Conservation (phyloP, 129 eudicot genomes). For the Flaveria trinervia region DNA sequence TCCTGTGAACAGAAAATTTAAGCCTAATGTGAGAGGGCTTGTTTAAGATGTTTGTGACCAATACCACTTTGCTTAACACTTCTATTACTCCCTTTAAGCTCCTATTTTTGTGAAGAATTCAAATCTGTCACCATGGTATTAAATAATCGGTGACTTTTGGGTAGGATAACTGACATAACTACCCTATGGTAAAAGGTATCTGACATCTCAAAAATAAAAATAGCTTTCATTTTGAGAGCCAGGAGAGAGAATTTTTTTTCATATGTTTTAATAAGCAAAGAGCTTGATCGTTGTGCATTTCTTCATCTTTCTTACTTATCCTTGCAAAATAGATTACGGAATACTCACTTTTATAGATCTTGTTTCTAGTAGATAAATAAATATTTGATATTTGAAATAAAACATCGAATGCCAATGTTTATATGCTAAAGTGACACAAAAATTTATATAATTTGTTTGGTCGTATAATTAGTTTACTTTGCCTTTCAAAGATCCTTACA, state of each 20-base stretch:
- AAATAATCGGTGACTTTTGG: no score
- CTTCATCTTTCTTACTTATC: not conserved
- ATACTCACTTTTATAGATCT: not conserved
- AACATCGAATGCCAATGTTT: constrained; percentile 16
- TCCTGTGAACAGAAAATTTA: not conserved
- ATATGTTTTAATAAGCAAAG: no score
- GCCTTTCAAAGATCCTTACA: constrained; percentile 38
- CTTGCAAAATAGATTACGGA: not conserved
- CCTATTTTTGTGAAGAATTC: no score
- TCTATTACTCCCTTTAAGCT: not conserved
- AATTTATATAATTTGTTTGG: constrained; percentile 7
- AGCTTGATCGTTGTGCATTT: not conserved
- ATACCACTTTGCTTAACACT: not conserved
- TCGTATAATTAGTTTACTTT: constrained; percentile 12
- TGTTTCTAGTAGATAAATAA: not conserved
- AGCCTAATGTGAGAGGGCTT: not conserved
- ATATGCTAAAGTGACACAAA: constrained; percentile 9
- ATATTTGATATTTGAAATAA: not conserved
- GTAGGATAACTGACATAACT: no score
- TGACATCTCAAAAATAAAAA: no score
- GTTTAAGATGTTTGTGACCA: not conserved
- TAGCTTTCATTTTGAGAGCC: not conserved
- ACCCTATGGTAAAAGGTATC: no score
- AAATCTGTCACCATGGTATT: no score
- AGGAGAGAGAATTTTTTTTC: no score